Evolutionary conservation across 371 early-diverging fungal species (phyloP), one percentile per base, ranked within the genome.

Genomic region (Syncephalastrum contaminatum): DNA sequence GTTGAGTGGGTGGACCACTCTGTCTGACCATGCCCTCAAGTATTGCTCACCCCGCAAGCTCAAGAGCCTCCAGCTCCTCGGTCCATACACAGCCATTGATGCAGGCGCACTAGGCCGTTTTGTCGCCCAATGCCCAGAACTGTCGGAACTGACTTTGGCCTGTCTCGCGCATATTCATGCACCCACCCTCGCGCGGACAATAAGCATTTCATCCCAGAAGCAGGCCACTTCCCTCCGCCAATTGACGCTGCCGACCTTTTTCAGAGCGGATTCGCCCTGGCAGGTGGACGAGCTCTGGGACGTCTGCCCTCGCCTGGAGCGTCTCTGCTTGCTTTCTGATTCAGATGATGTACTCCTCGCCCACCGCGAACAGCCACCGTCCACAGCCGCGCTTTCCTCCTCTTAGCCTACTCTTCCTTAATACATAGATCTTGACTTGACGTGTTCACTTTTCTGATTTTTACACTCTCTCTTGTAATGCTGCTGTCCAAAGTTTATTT

Each of bases 161-260:
- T 64, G 70, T 39, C 60, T 67, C 39, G 45, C 56, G 2, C 73
- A 69, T 43, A 60, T 73, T 18, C 64, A 70, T 41, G 63, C 70
- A 44, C 64, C 67, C 8, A 63, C 69, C 10, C 53, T 72, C 2
- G 36, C 36, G 10, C 36, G 36, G 8, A 30, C 36, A 2, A 30
- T 30, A 6, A 30, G 36, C 10, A 30, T 30, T 8, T 30, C 36
- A 2, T 30, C 36, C 36, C 36, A 30, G 10, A 30, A 30, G 36
- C 36, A 30, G 10, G 36, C 36, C 36, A 30, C 10, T 8, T 30
- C 7, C 19, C 10, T 15, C 47, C 58, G 3, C 20, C 36, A 30
- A 6, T 30, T 74, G 2, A 64, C 56, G 1, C 44, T 74, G 16
- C 36, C 36, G 36, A 30, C 36, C 2, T 30, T 30, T 12, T 30